Evolutionary conservation across 1,139 yeast genomes (phyloP), one percentile per base, ranked within the genome.

Genomic region (Ashbya aceris): DNA sequence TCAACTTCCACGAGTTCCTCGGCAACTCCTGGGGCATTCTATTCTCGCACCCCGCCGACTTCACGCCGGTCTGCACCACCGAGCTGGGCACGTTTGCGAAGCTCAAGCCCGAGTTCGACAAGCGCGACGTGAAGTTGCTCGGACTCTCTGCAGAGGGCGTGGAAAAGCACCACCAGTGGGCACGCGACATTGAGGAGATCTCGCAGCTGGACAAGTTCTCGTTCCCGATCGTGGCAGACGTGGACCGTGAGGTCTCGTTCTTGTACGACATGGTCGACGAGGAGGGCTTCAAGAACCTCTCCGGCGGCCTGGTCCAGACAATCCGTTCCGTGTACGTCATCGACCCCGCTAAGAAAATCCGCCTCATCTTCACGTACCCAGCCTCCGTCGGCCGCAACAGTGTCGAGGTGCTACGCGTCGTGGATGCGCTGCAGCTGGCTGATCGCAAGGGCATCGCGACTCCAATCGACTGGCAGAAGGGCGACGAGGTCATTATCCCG

Each of bases 11-110:
- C 68, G 78, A 84, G 47, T 86, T 71, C 69, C 68, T 84, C 55
- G 94, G 93, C 42, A 73, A 81, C 65, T 72, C 77, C 38, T 86
- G 96, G 96, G 79, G 78, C 41, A 79, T 86, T 35, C 71, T 86
- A 58, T 86, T 86, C 67, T 83, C 94, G 20, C 96, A 86, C 64
- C 96, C 96, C 43, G 95, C 86, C 39, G 96, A 86, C 65, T 85
- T 83, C 71, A 86, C 96, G 12, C 96, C 96, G 33, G 95, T 86
- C 40, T 86, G 96, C 68, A 86, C 96, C 54, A 86, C 96, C 42
- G 96, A 86, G 70, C 74, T 86, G 56, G 95, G 96, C 49, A 95
- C 95, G 11, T 86, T 86, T 58, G 85, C 96, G 49, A 74, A 77
- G 59, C 73, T 85, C 64, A 80, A 83, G 68, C 86, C 85, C 30